Conservation (phyloP, 345 rosid genomes). For the Nephelium lappaceum region DNA sequence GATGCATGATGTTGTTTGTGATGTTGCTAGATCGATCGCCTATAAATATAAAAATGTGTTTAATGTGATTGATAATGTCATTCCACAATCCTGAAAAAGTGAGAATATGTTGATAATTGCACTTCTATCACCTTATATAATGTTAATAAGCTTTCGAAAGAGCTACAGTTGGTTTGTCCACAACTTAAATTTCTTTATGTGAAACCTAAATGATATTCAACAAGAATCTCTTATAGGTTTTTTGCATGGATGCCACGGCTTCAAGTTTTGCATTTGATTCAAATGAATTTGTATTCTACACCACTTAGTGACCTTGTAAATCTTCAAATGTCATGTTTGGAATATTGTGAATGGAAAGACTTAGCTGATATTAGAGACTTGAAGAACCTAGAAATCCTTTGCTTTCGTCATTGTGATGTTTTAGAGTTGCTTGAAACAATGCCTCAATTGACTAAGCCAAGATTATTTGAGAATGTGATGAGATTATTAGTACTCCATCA, state of each 20-base stretch:
- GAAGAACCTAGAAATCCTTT: slow-evolving; percentile 18
- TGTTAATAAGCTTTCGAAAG: slow-evolving; percentile 10
- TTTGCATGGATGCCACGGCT: slow-evolving; percentile 11
- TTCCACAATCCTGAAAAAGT: background rate
- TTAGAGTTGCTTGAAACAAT: too few relatives aligned
- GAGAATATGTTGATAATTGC: too few relatives aligned
- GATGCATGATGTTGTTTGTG: too few relatives aligned
- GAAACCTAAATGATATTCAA: too few relatives aligned
- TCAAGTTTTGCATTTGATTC: slow-evolving; percentile 12
- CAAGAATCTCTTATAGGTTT: background rate
- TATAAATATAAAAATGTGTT: too few relatives aligned
- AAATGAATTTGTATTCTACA: background rate
- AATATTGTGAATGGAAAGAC: background rate
- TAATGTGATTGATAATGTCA: too few relatives aligned
- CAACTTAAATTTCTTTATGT: slow-evolving; percentile 8
- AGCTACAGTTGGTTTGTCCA: slow-evolving; percentile 15
- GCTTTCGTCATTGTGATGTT: slow-evolving; percentile 17
- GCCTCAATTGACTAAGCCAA: background rate
- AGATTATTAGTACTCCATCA: slow-evolving; percentile 5
- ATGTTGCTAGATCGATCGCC: slow-evolving; percentile 14
- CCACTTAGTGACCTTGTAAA: slow-evolving; percentile 5
- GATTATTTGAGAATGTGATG: slow-evolving; percentile 13
- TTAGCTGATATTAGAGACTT: slow-evolving; percentile 14
- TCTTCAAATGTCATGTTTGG: slow-evolving; percentile 24
- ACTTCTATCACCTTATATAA: background rate